These are phyloP conservation scores for Penicillium sp. DNA, from an alignment of 2,329 filamentous ascomycete genomes.

Conservation along the genomic window DNA sequence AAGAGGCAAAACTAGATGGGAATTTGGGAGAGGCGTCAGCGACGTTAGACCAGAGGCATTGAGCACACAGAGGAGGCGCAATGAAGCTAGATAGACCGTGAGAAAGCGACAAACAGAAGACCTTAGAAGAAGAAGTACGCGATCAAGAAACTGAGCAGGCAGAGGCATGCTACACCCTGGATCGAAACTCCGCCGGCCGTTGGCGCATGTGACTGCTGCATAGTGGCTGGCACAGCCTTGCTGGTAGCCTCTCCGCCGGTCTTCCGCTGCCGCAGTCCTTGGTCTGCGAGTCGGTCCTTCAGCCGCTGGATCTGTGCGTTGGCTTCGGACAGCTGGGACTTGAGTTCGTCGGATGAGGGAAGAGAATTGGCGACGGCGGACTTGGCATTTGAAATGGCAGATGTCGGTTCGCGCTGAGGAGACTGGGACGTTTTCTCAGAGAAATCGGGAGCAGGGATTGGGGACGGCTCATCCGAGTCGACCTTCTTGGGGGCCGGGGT, in stretches of 20 bases:
- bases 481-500: constrained; percentile 45
- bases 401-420: constrained; percentile 35
- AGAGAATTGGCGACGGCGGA: constrained; percentile 50
- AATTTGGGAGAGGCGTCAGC: constrained; percentile 23
- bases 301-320: constrained; percentile 69
- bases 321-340: constrained; percentile 70
- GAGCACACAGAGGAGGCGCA: constrained; percentile 14
- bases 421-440: constrained; percentile 40
- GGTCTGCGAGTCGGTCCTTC: constrained; percentile 61
- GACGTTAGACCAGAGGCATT: constrained; percentile 23
- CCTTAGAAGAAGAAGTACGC: constrained; percentile 91
- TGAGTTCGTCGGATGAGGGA: constrained; percentile 60
- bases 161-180: constrained; percentile 77
- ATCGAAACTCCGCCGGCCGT: constrained; percentile 74
- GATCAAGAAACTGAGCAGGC: constrained; percentile 85
- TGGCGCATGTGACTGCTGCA: constrained; percentile 56
- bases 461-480: constrained; percentile 32
- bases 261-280: constrained; percentile 78
- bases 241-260: constrained; percentile 52
- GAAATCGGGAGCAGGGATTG: constrained; percentile 37
- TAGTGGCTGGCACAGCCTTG: constrained; percentile 49
- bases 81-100: constrained; percentile 5
- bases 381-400: constrained; percentile 39
- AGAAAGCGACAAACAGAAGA: constrained; percentile 11
- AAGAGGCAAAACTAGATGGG: constrained; percentile 25